Evolutionary conservation across 2,329 filamentous ascomycete genomes (phyloP).

Genomic region (Neonectria ditissima): DNA sequence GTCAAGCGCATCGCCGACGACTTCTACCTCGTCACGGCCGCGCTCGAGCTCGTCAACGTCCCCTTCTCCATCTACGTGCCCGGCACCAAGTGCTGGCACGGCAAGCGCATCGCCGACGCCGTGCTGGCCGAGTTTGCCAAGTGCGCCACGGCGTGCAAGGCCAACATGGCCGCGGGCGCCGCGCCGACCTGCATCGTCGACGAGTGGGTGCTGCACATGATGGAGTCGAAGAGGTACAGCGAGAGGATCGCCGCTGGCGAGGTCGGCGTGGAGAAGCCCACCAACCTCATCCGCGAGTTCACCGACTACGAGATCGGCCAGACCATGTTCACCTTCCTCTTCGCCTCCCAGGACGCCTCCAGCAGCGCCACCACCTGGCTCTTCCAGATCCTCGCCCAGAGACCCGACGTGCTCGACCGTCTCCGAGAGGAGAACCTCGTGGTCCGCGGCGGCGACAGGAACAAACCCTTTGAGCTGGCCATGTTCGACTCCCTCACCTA

Average conservation of each 20-base stretch:
- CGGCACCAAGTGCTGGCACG: conserved; percentile 81
- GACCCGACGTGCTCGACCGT: conserved; percentile 60
- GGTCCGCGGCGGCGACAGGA: conserved; percentile 56
- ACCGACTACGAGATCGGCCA: conserved; percentile 61
- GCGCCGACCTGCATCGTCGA: conserved; percentile 80
- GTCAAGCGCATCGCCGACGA: conserved; percentile 83
- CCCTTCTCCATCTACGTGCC: conserved; percentile 77
- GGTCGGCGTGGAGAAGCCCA: conserved; percentile 54
- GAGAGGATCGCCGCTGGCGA: conserved; percentile 72
- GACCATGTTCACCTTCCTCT: conserved; percentile 66
- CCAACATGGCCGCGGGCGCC: conserved; percentile 76
- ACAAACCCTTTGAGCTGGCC: conserved; percentile 54
- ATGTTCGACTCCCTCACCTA: conserved; percentile 64
- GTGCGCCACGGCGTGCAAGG: conserved; percentile 78
- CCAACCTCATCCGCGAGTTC: conserved; percentile 62
- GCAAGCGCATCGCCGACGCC: conserved; percentile 79
- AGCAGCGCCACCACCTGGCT: conserved; percentile 66
- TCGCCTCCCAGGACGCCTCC: conserved; percentile 65
- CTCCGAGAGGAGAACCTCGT: conserved; percentile 61
- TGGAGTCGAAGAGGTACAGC: conserved; percentile 76
- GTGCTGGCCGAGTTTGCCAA: conserved; percentile 77
- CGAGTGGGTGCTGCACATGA: conserved; percentile 80
- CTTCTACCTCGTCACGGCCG: conserved; percentile 82
- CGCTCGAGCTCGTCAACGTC: conserved; percentile 84
- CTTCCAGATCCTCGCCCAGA: conserved; percentile 63